Conservation (phyloP, 2,329 filamentous ascomycete species). For the Diaporthe destruens region DNA sequence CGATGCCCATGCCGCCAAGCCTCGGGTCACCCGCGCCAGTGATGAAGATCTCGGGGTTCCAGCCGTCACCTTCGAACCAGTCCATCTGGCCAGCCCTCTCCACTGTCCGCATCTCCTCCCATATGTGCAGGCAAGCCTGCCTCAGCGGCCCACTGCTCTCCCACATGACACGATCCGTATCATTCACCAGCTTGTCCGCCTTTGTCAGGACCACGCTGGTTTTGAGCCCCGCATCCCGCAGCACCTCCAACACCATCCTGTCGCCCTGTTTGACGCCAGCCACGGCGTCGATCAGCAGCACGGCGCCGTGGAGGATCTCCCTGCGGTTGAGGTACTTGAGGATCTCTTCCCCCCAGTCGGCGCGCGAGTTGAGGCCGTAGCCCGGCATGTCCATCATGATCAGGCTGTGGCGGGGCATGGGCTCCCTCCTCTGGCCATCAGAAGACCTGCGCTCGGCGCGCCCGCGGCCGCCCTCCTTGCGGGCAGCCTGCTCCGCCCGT, state of each 20-base stretch:
- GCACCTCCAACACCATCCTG: constrained; percentile 58
- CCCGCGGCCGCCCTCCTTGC: constrained; percentile 44
- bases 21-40: constrained; percentile 52
- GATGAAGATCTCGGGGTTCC: constrained; percentile 51
- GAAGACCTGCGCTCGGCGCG: constrained; percentile 35
- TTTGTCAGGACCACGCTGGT: constrained; percentile 68
- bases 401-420: constrained; percentile 60
- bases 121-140: constrained; percentile 47
- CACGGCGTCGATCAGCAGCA: constrained; percentile 66
- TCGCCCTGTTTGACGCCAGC: constrained; percentile 65
- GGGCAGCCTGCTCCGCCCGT: constrained; percentile 23
- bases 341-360: constrained; percentile 66
- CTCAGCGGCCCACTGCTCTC: constrained; percentile 13
- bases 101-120: constrained; percentile 47
- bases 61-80: constrained; percentile 48
- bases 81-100: constrained; percentile 46
- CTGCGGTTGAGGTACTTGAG: constrained; percentile 63
- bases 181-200: constrained; percentile 61
- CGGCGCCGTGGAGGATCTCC: constrained; percentile 62
- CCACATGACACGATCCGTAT: constrained; percentile 30
- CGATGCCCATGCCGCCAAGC: constrained; percentile 49
- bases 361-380: constrained; percentile 52
- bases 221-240: constrained; percentile 59
- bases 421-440: constrained; percentile 47
- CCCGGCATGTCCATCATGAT: constrained; percentile 58